These are phyloP conservation scores for Eucalyptus cloeziana DNA, from an alignment of 345 rosid species.

Conservation along the genomic window DNA sequence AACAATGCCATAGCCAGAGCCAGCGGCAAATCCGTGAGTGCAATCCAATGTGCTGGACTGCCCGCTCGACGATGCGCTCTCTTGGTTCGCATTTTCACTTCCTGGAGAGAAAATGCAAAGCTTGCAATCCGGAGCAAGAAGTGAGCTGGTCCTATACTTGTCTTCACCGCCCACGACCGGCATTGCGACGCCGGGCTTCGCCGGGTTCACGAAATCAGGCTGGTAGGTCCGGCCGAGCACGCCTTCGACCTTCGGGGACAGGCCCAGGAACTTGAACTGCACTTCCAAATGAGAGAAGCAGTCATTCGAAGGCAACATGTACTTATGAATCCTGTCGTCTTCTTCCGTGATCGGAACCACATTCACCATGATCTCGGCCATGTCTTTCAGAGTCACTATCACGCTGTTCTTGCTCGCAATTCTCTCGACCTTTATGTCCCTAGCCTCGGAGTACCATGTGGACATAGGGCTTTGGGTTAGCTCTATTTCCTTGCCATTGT, in stretches of 20 bases:
- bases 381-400: not conserved
- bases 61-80: not conserved
- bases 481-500: not conserved
- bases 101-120: not conserved
- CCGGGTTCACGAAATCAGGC: not conserved
- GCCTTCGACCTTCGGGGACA: not conserved
- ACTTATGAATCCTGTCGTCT: slow-evolving; percentile 1
- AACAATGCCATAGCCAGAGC: slow-evolving; percentile 8
- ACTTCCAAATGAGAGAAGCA: slow-evolving; percentile 5
- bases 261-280: not conserved
- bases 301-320: not conserved
- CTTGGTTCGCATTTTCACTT: not conserved
- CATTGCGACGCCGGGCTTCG: not conserved
- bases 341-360: slow-evolving; percentile 1
- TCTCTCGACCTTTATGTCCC: not conserved
- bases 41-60: slow-evolving; percentile 2
- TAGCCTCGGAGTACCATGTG: not conserved
- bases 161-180: slow-evolving; percentile 1
- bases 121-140: not conserved
- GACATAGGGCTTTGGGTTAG: not conserved
- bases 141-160: not conserved
- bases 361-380: not conserved
- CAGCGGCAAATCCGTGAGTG: slow-evolving; percentile 1
- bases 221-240: not conserved
- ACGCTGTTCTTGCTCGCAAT: not conserved